These are phyloP conservation scores for Knoxdaviesia capensis DNA, from an alignment of 2,329 filamentous ascomycete species.

Conservation along the genomic window DNA sequence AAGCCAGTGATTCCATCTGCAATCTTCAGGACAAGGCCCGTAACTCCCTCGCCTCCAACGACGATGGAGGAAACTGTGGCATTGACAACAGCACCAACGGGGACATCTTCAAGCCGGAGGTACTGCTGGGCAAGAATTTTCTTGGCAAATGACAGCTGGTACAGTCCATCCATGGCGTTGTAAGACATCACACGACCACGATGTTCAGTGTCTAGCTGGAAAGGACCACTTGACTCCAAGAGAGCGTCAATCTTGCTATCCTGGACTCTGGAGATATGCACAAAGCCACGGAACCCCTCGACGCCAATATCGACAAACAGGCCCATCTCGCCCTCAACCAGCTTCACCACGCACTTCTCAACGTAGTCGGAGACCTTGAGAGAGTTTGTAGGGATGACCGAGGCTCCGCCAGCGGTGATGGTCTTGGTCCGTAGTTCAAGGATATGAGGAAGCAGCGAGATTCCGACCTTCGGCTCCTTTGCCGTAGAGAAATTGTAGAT, in stretches of 20 bases:
- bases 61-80: slow-evolving; percentile 73
- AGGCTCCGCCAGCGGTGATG: slow-evolving; percentile 15
- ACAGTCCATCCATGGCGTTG: slow-evolving; percentile 70
- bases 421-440: slow-evolving; percentile 35
- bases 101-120: slow-evolving; percentile 78
- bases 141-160: slow-evolving; percentile 66
- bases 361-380: slow-evolving; percentile 57
- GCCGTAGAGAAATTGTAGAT: slow-evolving; percentile 71
- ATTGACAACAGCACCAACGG: slow-evolving; percentile 59
- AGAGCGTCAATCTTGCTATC: slow-evolving; percentile 78
- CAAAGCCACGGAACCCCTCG: slow-evolving; percentile 57
- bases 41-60: slow-evolving; percentile 56
- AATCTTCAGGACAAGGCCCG: slow-evolving; percentile 63
- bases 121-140: slow-evolving; percentile 72
- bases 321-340: slow-evolving; percentile 63
- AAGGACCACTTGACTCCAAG: slow-evolving; percentile 56
- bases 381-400: slow-evolving; percentile 29
- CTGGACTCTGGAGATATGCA: slow-evolving; percentile 82
- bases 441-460: slow-evolving; percentile 78
- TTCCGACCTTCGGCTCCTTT: slow-evolving; percentile 64
- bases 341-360: slow-evolving; percentile 57
- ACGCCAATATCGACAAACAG: slow-evolving; percentile 54
- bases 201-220: slow-evolving; percentile 59
- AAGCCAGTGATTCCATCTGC: slow-evolving; percentile 78
- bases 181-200: slow-evolving; percentile 69